Evolutionary conservation across 2,329 filamentous ascomycete species (phyloP).

Genomic region (Cytospora leucostoma): DNA sequence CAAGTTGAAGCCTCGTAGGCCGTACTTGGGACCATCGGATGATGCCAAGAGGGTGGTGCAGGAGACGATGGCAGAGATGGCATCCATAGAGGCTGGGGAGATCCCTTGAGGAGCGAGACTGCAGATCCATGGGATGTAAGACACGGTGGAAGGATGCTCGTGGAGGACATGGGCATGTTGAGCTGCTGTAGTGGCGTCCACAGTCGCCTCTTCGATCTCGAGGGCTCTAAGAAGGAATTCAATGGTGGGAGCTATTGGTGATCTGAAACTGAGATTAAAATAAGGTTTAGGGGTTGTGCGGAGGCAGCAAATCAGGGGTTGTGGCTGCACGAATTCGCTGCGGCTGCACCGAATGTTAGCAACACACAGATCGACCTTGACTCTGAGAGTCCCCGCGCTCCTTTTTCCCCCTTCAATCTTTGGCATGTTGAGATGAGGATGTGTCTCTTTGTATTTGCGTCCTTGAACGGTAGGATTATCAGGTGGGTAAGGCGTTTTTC

Average conservation of each 20-base stretch:
- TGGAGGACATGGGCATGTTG: too few species aligned
- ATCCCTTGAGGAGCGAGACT: constrained; percentile 11
- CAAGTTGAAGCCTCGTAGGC: constrained; percentile 59
- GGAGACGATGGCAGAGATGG: constrained; percentile 44
- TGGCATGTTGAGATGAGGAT: constrained; percentile 1
- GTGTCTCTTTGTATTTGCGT: background rate
- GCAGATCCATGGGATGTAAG: too few species aligned
- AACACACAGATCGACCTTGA: background rate
- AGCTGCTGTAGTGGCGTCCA: too few species aligned
- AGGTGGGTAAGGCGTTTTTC: background rate
- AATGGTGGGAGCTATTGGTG: background rate
- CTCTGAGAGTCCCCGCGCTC: background rate
- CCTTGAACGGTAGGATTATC: background rate
- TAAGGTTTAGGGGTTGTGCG: background rate
- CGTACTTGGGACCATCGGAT: constrained; percentile 55
- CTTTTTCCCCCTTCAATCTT: background rate
- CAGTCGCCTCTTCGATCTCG: too few species aligned
- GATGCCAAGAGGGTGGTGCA: constrained; percentile 47
- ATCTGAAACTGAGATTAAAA: background rate
- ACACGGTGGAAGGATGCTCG: too few species aligned
- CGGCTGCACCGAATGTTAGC: background rate
- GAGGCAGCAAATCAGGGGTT: background rate
- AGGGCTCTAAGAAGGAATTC: too few species aligned
- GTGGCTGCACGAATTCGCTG: background rate
- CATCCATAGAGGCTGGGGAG: constrained; percentile 50